Evolutionary conservation across 1,284 basidiomycete species (phyloP), one percentile per base, ranked within the genome.

Genomic region (Cutaneotrichosporon sp.): DNA sequence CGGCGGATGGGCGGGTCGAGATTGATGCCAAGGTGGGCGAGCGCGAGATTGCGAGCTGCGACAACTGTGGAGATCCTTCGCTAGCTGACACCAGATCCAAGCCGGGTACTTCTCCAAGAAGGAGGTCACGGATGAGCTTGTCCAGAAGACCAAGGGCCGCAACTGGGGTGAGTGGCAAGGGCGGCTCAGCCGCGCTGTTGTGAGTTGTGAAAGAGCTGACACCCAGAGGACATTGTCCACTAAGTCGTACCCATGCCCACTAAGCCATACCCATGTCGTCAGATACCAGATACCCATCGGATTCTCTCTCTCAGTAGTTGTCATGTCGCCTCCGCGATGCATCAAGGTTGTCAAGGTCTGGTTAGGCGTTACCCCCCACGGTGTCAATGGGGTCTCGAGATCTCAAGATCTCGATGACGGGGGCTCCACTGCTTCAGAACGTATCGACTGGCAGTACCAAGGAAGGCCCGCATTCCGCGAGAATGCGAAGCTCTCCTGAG

Each of bases 1-100:
- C 92, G 0, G 90, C 90, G 47, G 92, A 95, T 80, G 91, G 90
- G 31, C 86, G 87, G n/a, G 92, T 95, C n/a, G 92, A 95, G 82
- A 95, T 95, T 69, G 90, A 93, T 70, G 91, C 91, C 31, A 94
- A 92, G 69, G 71, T 72, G 63, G 47, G 72, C 62, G 34, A 36
- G 5, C 8, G 31, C 34, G 21, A 10, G 30, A n/a, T 3, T 22
- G 11, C 26, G 26, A 26, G 26, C 26, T 26, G 26, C 26, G 26
- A 26, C 26, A 26, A 26, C 26, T 26, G 26, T 26, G 26, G 26
- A 26, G 26, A 26, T 26, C 26, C 26, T 26, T 26, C 26, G 26
- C 26, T 38, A 18, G 56, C 58, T 56, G 9, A 52, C 46, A 6
- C 11, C 61, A 77, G 87, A 97, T 97, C 73, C 91, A 91, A 21